Conservation (phyloP, 768 basidiomycete species). For the Macrolepiota albuminosa region DNA sequence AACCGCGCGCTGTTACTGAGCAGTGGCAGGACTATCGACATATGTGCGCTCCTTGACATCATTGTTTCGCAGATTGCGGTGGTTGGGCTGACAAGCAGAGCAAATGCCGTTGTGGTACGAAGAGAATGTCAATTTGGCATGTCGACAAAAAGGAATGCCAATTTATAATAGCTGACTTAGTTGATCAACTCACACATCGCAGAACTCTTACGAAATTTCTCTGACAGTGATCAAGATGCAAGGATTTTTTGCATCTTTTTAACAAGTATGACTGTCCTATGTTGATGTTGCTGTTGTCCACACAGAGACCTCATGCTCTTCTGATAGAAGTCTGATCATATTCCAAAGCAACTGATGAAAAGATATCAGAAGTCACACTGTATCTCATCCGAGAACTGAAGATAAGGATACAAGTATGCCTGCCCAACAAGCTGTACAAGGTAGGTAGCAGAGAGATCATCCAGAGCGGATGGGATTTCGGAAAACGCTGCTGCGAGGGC, state of each 20-base stretch:
- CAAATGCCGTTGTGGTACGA: neutral
- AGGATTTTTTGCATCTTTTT: no score
- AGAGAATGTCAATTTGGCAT: neutral
- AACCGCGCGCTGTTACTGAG: neutral
- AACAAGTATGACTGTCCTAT: no score
- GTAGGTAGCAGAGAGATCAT: neutral
- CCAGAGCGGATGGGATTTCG: neutral
- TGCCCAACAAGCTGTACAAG: neutral
- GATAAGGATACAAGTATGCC: no score
- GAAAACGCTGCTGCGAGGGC: no score
- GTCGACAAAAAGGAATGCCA: no score
- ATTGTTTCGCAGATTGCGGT: neutral
- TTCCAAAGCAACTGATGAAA: neutral
- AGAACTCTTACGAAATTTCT: no score
- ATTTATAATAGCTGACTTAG: no score
- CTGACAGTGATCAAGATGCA: no score
- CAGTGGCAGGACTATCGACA: neutral
- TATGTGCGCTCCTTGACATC: neutral
- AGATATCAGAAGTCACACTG: no score
- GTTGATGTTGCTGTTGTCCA: no score
- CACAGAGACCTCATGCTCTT: neutral
- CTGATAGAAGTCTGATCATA: neutral
- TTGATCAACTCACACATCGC: no score
- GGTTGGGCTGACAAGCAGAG: neutral
- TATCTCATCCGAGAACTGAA: neutral